phyloP scores from a whole-genome alignment of 805 yeast species.

The Candida michaelii region DNA sequence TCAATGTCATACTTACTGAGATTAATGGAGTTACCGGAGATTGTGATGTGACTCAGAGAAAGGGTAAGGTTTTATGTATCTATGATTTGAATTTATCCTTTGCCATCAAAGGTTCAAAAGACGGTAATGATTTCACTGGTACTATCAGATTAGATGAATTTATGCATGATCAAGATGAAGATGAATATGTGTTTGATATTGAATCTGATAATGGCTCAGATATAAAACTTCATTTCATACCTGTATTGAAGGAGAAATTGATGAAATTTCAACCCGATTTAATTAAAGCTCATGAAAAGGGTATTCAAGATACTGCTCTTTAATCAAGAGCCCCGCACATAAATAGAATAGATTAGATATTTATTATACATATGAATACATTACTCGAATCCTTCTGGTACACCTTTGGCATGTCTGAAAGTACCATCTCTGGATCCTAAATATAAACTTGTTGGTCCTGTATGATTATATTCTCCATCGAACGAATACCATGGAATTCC shows the following conservation, averaged over 20 bases:
- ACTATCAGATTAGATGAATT: constrained; percentile 61
- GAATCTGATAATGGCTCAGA: constrained; percentile 40
- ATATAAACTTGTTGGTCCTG: constrained; percentile 45
- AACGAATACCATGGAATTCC: constrained; percentile 51
- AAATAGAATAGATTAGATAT: neutral
- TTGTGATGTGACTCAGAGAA: constrained; percentile 81
- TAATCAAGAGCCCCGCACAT: constrained; percentile 3
- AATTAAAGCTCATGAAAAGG: constrained; percentile 59
- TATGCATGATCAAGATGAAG: constrained; percentile 74
- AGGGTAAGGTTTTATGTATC: constrained; percentile 76
- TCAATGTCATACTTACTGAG: constrained; percentile 31
- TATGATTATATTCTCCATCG: constrained; percentile 53
- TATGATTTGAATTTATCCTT: constrained; percentile 63
- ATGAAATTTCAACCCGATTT: constrained; percentile 62
- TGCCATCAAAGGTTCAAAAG: constrained; percentile 38
- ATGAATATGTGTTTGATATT: constrained; percentile 55
- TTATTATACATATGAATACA: constrained; percentile 4
- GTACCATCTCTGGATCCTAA: constrained; percentile 49
- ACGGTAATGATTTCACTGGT: constrained; percentile 41
- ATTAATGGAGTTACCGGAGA: constrained; percentile 59
- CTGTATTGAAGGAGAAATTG: constrained; percentile 49
- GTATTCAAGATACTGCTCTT: constrained; percentile 50
- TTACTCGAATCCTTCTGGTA: constrained; percentile 75
- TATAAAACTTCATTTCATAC: constrained; percentile 51
- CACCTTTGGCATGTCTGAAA: constrained; percentile 77